Evolutionary conservation across 306 rosid genomes (phyloP).

Genomic region (Cucurbita argyrosperma): DNA sequence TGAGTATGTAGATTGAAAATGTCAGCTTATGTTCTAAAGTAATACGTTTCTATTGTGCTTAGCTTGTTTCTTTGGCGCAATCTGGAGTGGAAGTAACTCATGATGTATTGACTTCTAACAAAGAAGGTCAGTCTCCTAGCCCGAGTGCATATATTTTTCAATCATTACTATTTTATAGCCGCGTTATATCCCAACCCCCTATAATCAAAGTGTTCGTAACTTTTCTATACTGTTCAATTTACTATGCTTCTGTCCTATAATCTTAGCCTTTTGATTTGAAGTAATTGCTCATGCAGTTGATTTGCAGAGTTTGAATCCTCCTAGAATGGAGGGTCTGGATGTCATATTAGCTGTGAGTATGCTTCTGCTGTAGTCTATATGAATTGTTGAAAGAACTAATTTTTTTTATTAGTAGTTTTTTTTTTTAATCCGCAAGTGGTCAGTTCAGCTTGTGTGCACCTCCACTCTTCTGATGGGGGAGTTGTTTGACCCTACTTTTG

Average conservation of each 20-base stretch:
- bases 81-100: conserved; percentile 30
- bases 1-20: neutral
- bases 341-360: conserved; percentile 35
- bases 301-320: conserved; percentile 37
- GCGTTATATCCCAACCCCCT: neutral
- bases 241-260: neutral
- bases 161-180: neutral
- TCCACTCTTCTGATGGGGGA: neutral
- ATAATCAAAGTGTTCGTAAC: neutral
- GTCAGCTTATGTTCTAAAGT: neutral
- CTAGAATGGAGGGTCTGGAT: conserved; percentile 69
- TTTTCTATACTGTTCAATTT: neutral
- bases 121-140: conserved; percentile 20
- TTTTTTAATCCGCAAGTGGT: neutral
- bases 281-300: conserved; percentile 31
- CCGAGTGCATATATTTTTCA: neutral
- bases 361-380: neutral
- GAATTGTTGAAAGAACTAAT: neutral
- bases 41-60: neutral
- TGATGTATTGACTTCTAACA: conserved; percentile 21
- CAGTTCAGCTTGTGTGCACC: neutral
- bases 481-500: neutral
- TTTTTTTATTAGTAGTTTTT: neutral
- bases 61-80: conserved; percentile 47
- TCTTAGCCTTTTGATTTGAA: neutral